Evolutionary conservation across 148 eudicot species (phyloP).

Genomic region (Silene uniflora): DNA sequence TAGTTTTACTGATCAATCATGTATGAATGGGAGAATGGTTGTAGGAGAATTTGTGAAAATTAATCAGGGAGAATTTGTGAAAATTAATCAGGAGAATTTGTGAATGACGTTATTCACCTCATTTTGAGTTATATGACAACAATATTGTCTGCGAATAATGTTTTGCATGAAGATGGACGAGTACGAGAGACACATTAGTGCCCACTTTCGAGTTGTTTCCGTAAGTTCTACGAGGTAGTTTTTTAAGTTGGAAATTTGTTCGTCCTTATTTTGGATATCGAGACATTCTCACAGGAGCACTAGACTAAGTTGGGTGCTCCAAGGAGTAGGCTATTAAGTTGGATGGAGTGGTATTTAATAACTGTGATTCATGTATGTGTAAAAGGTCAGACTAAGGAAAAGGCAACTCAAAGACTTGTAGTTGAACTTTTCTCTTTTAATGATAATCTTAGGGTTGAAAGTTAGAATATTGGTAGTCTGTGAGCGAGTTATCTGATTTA

Average conservation of each 20-base stretch:
- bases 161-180: background rate
- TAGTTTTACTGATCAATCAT: background rate
- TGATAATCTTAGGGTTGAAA: too few relatives aligned
- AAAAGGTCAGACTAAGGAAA: too few relatives aligned
- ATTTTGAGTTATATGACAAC: background rate
- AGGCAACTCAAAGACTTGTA: too few relatives aligned
- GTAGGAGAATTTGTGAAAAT: background rate
- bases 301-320: background rate
- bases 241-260: background rate
- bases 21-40: background rate
- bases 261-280: background rate
- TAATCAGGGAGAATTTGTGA: background rate
- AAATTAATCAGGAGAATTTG: background rate
- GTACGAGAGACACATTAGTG: background rate
- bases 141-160: background rate
- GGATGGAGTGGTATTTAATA: too few relatives aligned
- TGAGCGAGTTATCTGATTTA: too few relatives aligned
- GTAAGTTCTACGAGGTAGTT: too few relatives aligned
- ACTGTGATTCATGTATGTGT: too few relatives aligned
- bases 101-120: background rate
- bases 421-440: too few relatives aligned
- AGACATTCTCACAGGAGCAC: background rate
- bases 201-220: too few relatives aligned
- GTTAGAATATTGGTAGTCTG: too few relatives aligned
- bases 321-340: background rate